A percentile compares a stretch with the other conserved stretches of the same genome.
These are phyloP conservation scores for Endocarpon pusillum DNA, from an alignment of 495 filamentous ascomycete species.

Conservation along the genomic window DNA sequence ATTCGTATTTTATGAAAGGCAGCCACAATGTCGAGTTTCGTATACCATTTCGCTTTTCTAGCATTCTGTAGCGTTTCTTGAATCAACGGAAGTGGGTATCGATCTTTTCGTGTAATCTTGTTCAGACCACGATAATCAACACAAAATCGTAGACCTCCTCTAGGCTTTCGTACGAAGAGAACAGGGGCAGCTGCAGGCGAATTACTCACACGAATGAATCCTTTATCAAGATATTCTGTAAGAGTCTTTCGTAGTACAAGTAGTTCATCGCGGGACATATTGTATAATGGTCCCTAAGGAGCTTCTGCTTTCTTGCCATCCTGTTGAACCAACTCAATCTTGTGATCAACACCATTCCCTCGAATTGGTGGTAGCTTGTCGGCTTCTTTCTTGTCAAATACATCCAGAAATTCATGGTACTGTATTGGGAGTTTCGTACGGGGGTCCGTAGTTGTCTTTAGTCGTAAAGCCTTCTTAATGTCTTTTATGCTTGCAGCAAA, in stretches of 20 bases:
- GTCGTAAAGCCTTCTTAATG: neutral
- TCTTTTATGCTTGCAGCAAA: neutral
- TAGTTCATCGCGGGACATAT: neutral
- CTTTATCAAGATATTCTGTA: neutral
- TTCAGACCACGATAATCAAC: constrained; percentile 1
- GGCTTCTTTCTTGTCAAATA: constrained; percentile 1
- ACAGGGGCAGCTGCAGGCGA: neutral
- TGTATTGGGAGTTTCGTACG: neutral
- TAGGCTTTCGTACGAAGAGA: neutral
- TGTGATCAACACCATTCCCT: no score
- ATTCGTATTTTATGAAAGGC: constrained; percentile 8
- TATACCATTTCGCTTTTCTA: constrained; percentile 13
- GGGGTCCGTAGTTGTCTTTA: neutral
- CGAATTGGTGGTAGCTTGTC: neutral
- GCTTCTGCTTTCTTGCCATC: no score
- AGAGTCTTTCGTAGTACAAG: constrained; percentile 1
- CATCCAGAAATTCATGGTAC: constrained; percentile 1
- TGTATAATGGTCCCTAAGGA: neutral
- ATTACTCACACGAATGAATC: constrained; percentile 1
- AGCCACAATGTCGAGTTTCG: constrained; percentile 13
- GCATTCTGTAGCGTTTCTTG: no score
- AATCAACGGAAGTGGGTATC: constrained; percentile 1
- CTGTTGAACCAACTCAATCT: no score
- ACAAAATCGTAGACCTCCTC: neutral
- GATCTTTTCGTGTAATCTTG: neutral